These are phyloP conservation scores for Penicillium sp. DNA, from an alignment of 2,329 filamentous ascomycete genomes.

Conservation along the genomic window DNA sequence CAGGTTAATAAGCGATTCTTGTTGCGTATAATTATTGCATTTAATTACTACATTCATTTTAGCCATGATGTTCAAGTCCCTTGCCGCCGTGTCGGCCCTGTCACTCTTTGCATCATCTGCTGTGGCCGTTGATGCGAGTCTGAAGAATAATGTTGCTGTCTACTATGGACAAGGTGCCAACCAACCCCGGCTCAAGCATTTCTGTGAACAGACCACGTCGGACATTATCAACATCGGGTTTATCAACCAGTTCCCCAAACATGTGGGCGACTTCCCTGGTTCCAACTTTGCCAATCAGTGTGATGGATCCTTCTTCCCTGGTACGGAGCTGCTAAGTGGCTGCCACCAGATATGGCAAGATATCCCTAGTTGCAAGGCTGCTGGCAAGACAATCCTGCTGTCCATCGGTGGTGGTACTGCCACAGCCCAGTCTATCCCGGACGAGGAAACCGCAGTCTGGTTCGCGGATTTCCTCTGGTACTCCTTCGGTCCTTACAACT, in stretches of 20 bases:
- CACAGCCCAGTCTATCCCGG: constrained; percentile 43
- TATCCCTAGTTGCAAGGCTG: constrained; percentile 38
- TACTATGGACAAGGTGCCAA: constrained; percentile 55
- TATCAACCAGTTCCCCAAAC: constrained; percentile 52
- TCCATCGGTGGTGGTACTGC: constrained; percentile 47
- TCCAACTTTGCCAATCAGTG: constrained; percentile 59
- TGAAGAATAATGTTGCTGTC: constrained; percentile 50
- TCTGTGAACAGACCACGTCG: constrained; percentile 50
- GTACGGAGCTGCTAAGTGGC: constrained; percentile 41
- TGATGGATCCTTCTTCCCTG: constrained; percentile 36
- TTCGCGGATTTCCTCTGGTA: constrained; percentile 52
- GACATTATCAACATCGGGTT: constrained; percentile 59
- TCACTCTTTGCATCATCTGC: constrained; percentile 29
- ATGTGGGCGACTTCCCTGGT: constrained; percentile 46
- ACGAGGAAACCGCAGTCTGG: constrained; percentile 37
- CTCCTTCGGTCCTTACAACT: constrained; percentile 46
- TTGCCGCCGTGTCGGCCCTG: constrained; percentile 37
- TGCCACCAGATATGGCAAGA: constrained; percentile 46
- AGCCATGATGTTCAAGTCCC: constrained; percentile 38
- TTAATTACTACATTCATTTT: constrained; percentile 25
- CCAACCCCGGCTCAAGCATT: constrained; percentile 49
- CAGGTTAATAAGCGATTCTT: constrained; percentile 31
- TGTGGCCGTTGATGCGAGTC: constrained; percentile 40
- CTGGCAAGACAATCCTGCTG: constrained; percentile 45
- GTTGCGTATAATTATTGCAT: constrained; percentile 27